Conservation (phyloP, 495 filamentous ascomycete genomes). For the Hyaloscypha finlandica region DNA sequence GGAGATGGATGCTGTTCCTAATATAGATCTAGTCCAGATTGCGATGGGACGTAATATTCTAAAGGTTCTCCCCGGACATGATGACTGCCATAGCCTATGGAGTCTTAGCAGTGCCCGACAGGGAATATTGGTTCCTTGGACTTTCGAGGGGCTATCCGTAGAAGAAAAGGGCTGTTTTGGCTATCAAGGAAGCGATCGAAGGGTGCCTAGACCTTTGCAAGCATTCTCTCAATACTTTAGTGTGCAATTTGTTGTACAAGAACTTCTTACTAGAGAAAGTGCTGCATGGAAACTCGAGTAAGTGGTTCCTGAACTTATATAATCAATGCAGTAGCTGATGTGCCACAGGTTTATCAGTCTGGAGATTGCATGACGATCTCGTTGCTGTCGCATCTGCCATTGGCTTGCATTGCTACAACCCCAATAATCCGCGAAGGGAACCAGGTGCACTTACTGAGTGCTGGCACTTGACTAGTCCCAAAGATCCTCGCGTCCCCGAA, state of each 20-base stretch:
- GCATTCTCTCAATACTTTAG: slow-evolving; percentile 50
- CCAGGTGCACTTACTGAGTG: too few relatives aligned
- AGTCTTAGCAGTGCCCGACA: background rate
- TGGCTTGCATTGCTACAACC: slow-evolving; percentile 14
- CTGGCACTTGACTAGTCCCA: background rate
- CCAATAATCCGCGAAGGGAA: background rate
- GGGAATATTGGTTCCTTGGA: slow-evolving; percentile 18
- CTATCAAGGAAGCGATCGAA: slow-evolving; percentile 44
- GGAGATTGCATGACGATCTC: slow-evolving; percentile 55
- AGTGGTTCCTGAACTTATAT: slow-evolving; percentile 21
- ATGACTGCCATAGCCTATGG: background rate
- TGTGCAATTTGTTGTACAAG: slow-evolving; percentile 48
- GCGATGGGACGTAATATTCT: background rate
- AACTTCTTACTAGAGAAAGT: slow-evolving; percentile 48
- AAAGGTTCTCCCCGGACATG: background rate
- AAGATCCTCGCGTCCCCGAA: background rate
- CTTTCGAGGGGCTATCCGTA: slow-evolving; percentile 25
- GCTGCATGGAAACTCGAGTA: slow-evolving; percentile 54
- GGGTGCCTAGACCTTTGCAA: slow-evolving; percentile 50
- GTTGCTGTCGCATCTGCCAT: slow-evolving; percentile 39
- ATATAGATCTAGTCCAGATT: background rate
- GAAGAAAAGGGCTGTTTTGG: slow-evolving; percentile 39
- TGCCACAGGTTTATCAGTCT: slow-evolving; percentile 47
- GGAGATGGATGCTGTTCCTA: background rate
- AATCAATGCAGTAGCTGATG: background rate